Evolutionary conservation across 2,329 filamentous ascomycete species (phyloP).

Genomic region (Aspergillus versicolor): DNA sequence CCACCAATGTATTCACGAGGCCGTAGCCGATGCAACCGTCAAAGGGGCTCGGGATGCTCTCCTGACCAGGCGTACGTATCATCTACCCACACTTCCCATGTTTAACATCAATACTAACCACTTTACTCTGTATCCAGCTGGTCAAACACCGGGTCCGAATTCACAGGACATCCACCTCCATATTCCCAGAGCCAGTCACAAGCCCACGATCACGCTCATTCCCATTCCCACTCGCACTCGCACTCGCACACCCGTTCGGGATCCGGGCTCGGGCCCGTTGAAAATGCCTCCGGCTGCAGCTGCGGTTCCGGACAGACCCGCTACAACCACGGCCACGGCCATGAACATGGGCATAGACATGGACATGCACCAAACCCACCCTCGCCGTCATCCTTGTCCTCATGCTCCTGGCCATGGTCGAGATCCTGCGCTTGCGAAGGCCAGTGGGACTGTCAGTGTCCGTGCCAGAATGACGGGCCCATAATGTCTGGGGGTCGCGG

Average conservation of each 20-base stretch:
- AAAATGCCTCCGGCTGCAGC: no score
- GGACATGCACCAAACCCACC: not conserved
- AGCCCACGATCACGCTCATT: not conserved
- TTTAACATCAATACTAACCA: not conserved
- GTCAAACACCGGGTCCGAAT: not conserved
- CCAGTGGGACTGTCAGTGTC: not conserved
- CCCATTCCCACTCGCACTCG: not conserved
- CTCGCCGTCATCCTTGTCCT: not conserved
- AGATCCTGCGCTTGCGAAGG: not conserved
- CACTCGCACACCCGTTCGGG: not conserved
- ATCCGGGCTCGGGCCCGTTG: no score
- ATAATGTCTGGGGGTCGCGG: not conserved
- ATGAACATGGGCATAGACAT: not conserved
- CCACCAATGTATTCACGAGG: not conserved
- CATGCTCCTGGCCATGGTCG: not conserved
- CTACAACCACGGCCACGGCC: not conserved
- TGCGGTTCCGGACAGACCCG: no score
- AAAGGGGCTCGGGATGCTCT: not conserved
- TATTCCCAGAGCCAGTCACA: not conserved
- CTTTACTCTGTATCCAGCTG: not conserved
- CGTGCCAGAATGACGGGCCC: not conserved
- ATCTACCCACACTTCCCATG: not conserved
- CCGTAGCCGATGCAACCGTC: not conserved
- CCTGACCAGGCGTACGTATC: not conserved
- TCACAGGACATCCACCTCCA: not conserved